A percentile compares a stretch with the other conserved stretches of the same genome.
These are phyloP conservation scores for Fraxinus sp. DNA, from an alignment of 305 asterid genomes.

Conservation along the genomic window DNA sequence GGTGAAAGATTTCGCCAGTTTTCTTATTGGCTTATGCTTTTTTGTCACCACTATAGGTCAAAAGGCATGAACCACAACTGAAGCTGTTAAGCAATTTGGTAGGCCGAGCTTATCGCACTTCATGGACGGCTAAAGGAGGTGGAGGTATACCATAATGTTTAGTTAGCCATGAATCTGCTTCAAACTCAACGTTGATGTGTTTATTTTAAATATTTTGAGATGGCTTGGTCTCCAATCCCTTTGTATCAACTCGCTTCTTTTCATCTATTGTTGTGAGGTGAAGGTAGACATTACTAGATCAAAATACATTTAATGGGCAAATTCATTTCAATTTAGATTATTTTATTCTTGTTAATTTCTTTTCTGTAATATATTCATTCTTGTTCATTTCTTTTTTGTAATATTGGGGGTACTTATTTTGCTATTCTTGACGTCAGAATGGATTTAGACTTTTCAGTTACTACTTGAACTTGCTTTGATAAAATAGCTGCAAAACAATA, in stretches of 20 bases:
- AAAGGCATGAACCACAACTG: not conserved
- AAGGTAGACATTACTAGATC: not conserved
- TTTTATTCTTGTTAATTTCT: not conserved
- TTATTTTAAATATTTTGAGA: not conserved
- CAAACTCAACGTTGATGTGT: not conserved
- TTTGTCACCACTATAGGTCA: constrained; percentile 10
- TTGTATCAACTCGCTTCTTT: not conserved
- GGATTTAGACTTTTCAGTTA: not conserved
- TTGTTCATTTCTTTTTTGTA: not conserved
- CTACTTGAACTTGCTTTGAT: not conserved
- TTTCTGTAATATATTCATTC: not conserved
- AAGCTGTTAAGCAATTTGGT: not conserved
- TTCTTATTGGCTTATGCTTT: not conserved
- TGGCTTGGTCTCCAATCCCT: not conserved
- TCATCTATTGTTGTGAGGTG: not conserved
- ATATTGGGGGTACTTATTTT: not conserved
- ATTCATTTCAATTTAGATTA: not conserved
- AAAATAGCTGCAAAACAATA: not conserved
- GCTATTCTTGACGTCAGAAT: not conserved
- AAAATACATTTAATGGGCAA: not conserved
- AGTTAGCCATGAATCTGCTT: not conserved
- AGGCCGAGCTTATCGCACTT: not conserved
- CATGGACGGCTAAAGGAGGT: constrained; percentile 10
- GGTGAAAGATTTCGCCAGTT: no score
- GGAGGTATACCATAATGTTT: constrained; percentile 27